Percentiles rank a stretch among this genome's conserved stretches.
Evolutionary conservation across 2,329 filamentous ascomycete genomes (phyloP).

Genomic region (Teratosphaeria pseudoeucalypti): DNA sequence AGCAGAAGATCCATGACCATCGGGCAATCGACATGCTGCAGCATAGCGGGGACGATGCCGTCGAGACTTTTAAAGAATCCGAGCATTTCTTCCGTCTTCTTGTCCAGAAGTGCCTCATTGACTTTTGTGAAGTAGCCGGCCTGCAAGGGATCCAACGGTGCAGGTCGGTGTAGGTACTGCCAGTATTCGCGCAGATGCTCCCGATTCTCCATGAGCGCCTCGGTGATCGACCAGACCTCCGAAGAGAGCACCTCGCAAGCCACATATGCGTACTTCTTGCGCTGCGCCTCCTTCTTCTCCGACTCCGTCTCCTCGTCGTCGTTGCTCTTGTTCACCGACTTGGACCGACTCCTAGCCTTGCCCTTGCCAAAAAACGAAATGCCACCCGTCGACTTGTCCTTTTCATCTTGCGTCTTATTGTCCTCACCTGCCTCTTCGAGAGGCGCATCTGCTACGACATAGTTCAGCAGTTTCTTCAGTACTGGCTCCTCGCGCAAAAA

Average conservation of each 20-base stretch:
- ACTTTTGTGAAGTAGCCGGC: conserved; percentile 98
- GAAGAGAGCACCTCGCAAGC: conserved; percentile 88
- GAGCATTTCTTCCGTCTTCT: conserved; percentile 97
- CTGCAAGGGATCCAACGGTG: conserved; percentile 82
- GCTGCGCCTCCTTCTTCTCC: conserved; percentile 79
- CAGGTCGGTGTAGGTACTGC: conserved; percentile 74
- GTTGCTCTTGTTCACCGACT: conserved; percentile 30
- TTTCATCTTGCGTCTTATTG: conserved; percentile 32
- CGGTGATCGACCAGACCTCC: conserved; percentile 93
- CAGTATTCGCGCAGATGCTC: conserved; percentile 74
- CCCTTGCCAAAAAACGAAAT: conserved; percentile 39
- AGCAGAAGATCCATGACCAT: conserved; percentile 97
- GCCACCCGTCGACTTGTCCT: conserved; percentile 31
- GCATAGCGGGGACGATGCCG: conserved; percentile 69
- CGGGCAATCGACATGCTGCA: conserved; percentile 90
- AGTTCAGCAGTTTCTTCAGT: conserved; percentile 75
- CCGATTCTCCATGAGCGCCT: conserved; percentile 79
- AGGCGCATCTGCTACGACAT: conserved; percentile 71
- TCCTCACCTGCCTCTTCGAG: conserved; percentile 30
- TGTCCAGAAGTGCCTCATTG: conserved; percentile 93
- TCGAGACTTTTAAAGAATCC: conserved; percentile 76
- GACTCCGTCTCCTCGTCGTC: conserved; percentile 34
- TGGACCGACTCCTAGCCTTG: conserved; percentile 32
- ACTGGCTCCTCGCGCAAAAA: conserved; percentile 82
- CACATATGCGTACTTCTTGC: conserved; percentile 87